phyloP scores from a whole-genome alignment of 202 grass and related monocot species.

The Brachypodium distachyon region DNA sequence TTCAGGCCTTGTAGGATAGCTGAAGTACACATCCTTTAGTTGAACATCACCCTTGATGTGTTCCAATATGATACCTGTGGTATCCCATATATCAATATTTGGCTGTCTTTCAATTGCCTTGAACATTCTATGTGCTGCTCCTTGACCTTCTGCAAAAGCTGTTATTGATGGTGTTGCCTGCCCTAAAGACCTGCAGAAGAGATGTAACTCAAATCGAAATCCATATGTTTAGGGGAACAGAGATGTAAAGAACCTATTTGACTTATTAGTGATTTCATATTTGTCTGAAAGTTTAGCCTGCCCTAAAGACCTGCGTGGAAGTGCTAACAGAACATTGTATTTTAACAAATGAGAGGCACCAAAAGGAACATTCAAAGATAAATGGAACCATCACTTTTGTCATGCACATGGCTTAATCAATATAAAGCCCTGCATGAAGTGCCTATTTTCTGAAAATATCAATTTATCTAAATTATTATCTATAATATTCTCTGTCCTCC shows the following conservation, averaged over 20 bases:
- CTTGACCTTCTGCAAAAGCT: slow-evolving; percentile 57
- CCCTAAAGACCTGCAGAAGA: slow-evolving; percentile 45
- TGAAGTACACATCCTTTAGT: slow-evolving; percentile 53
- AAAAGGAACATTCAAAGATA: not conserved
- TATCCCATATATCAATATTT: slow-evolving; percentile 42
- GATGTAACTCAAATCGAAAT: not conserved
- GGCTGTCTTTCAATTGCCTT: slow-evolving; percentile 47
- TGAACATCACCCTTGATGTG: slow-evolving; percentile 53
- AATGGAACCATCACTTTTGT: not conserved
- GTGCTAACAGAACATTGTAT: not conserved
- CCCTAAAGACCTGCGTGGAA: no score
- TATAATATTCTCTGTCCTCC: not conserved
- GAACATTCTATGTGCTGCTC: slow-evolving; percentile 64
- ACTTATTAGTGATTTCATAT: not conserved
- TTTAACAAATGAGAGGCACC: not conserved
- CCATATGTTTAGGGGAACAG: not conserved
- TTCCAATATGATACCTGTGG: slow-evolving; percentile 19
- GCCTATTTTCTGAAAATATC: no score
- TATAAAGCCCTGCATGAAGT: no score
- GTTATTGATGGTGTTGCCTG: slow-evolving; percentile 40
- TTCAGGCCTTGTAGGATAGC: slow-evolving; percentile 46
- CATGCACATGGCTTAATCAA: no score
- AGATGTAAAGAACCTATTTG: not conserved
- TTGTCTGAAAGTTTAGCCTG: not conserved
- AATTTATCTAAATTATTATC: not conserved